phyloP scores from a whole-genome alignment of 1,139 yeast genomes.

The Geotrichum phurueaensis region DNA sequence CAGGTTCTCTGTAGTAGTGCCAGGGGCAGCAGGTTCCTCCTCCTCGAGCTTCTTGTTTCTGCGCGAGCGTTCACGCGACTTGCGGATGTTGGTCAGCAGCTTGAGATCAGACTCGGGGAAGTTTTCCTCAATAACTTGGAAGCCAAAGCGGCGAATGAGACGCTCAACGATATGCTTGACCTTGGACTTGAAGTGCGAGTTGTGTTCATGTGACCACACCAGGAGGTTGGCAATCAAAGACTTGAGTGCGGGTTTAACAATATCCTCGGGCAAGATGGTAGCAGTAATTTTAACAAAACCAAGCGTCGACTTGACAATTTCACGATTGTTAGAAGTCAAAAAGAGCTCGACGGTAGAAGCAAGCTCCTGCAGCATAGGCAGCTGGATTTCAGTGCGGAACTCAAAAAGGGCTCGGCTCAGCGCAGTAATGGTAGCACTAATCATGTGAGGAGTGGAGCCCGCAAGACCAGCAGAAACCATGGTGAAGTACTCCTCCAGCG shows the following conservation, averaged over 20 bases:
- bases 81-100: conserved; percentile 76
- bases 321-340: conserved; percentile 84
- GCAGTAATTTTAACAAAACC: conserved; percentile 93
- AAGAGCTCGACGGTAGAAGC: conserved; percentile 86
- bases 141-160: conserved; percentile 81
- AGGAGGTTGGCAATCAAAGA: conserved; percentile 65
- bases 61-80: conserved; percentile 77
- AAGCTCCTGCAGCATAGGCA: conserved; percentile 58
- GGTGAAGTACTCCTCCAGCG: conserved; percentile 75
- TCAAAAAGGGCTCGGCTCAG: conserved; percentile 82
- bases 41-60: conserved; percentile 51
- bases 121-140: conserved; percentile 65
- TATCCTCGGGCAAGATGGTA: conserved; percentile 73
- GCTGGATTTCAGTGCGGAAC: conserved; percentile 60
- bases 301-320: conserved; percentile 87
- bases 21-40: conserved; percentile 24
- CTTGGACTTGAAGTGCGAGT: conserved; percentile 86
- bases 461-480: conserved; percentile 96
- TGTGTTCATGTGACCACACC: conserved; percentile 94
- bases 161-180: conserved; percentile 91
- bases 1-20: conserved; percentile 13
- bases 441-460: conserved; percentile 90
- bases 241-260: conserved; percentile 61
- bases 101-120: conserved; percentile 89
- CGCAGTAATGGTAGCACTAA: conserved; percentile 91